phyloP scores from a whole-genome alignment of 2,329 filamentous ascomycete species.

The Aspergillus niger region DNA sequence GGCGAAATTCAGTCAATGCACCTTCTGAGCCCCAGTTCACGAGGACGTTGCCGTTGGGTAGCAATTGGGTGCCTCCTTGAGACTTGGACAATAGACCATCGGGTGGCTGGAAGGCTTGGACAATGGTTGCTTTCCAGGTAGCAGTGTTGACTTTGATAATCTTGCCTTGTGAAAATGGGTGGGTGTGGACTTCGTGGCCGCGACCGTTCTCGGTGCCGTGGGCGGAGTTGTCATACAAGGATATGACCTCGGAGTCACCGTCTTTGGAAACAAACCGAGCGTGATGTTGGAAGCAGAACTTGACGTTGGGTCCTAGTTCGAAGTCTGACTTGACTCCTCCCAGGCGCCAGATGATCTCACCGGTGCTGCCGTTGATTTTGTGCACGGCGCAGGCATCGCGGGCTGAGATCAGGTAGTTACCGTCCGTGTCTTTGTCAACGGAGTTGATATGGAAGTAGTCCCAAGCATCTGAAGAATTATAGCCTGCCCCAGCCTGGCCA shows the following conservation, averaged over 20 bases:
- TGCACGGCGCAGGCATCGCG: slow-evolving; percentile 41
- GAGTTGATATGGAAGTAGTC: slow-evolving; percentile 42
- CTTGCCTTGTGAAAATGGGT: too few relatives aligned
- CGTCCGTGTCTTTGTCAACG: slow-evolving; percentile 39
- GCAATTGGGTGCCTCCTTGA: slow-evolving; percentile 34
- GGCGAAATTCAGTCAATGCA: slow-evolving; percentile 35
- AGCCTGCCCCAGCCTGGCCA: too few relatives aligned
- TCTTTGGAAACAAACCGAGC: slow-evolving; percentile 30
- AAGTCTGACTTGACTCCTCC: slow-evolving; percentile 35
- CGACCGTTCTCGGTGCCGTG: slow-evolving; percentile 28
- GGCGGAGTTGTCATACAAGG: slow-evolving; percentile 35
- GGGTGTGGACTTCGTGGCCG: slow-evolving; percentile 25
- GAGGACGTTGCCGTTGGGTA: slow-evolving; percentile 39
- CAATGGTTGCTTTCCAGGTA: too few relatives aligned
- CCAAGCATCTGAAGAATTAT: background rate
- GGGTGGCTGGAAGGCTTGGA: slow-evolving; percentile 23
- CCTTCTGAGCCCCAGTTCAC: slow-evolving; percentile 36
- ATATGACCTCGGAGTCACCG: slow-evolving; percentile 28
- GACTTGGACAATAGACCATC: slow-evolving; percentile 33
- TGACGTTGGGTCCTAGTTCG: slow-evolving; percentile 29
- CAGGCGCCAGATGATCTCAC: slow-evolving; percentile 40
- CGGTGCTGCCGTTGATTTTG: slow-evolving; percentile 36
- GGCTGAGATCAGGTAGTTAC: slow-evolving; percentile 42
- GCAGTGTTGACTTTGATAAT: too few relatives aligned
- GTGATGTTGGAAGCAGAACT: slow-evolving; percentile 40